Percentiles rank a stretch among this genome's conserved stretches.
phyloP scores from a whole-genome alignment of 148 eudicot genomes.

The Camellia granthamiana region DNA sequence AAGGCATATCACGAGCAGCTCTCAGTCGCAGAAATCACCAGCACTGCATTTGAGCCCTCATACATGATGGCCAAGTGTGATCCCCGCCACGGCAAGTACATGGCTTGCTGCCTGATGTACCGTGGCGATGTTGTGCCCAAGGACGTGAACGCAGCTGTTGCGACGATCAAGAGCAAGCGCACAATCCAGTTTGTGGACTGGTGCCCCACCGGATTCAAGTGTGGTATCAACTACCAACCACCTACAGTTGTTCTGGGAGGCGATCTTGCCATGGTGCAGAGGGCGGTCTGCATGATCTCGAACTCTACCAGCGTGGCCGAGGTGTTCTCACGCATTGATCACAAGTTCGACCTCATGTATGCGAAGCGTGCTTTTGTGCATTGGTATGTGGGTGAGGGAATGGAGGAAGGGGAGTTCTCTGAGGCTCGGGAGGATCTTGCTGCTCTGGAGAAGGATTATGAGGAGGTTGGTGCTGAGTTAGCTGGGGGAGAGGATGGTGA shows the following conservation, averaged over 20 bases:
- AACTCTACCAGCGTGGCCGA: slow-evolving; percentile 35
- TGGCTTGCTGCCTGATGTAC: slow-evolving; percentile 42
- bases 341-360: slow-evolving; percentile 36
- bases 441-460: slow-evolving; percentile 37
- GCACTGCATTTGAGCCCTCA: slow-evolving; percentile 35
- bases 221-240: slow-evolving; percentile 39
- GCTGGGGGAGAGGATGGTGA: slow-evolving; percentile 34
- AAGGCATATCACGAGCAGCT: slow-evolving; percentile 33
- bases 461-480: slow-evolving; percentile 33
- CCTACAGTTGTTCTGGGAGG: slow-evolving; percentile 38
- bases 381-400: slow-evolving; percentile 39
- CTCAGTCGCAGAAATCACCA: slow-evolving; percentile 33
- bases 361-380: slow-evolving; percentile 36
- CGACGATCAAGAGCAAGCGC: slow-evolving; percentile 35
- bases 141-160: slow-evolving; percentile 36
- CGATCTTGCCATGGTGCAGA: slow-evolving; percentile 37
- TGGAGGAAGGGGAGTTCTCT: slow-evolving; percentile 42
- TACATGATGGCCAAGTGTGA: slow-evolving; percentile 43
- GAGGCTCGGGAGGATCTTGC: slow-evolving; percentile 39
- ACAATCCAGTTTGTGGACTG: slow-evolving; percentile 40
- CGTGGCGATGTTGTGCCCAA: slow-evolving; percentile 38
- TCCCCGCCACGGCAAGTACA: slow-evolving; percentile 38
- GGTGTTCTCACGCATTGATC: slow-evolving; percentile 34
- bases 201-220: slow-evolving; percentile 40
- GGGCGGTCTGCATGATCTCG: slow-evolving; percentile 38